Conservation (phyloP, 2,329 filamentous ascomycete genomes). For the Leptoxyphium fumago region DNA sequence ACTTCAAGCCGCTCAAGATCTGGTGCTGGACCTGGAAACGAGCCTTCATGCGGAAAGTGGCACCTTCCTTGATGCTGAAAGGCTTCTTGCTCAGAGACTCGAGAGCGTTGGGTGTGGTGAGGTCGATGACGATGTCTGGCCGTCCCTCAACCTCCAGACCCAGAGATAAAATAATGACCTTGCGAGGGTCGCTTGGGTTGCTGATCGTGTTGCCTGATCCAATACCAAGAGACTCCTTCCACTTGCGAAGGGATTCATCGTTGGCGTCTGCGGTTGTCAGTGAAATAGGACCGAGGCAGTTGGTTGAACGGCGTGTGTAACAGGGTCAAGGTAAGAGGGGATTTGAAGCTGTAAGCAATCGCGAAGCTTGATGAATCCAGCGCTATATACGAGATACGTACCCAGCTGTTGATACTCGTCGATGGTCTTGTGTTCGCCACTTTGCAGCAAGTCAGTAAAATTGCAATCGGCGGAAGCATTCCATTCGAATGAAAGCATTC, state of each 20-base stretch:
- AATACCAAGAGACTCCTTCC: slow-evolving; percentile 92
- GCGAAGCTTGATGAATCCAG: too few relatives aligned
- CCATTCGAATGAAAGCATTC: neutral
- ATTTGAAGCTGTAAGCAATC: too few relatives aligned
- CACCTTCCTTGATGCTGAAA: slow-evolving; percentile 94
- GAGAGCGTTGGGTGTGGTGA: slow-evolving; percentile 59
- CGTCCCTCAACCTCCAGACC: slow-evolving; percentile 74
- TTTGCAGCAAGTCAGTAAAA: slow-evolving; percentile 30
- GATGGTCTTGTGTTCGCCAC: slow-evolving; percentile 95
- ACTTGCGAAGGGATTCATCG: slow-evolving; percentile 90
- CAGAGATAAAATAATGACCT: slow-evolving; percentile 85
- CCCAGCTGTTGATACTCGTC: slow-evolving; percentile 85
- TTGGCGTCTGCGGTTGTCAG: slow-evolving; percentile 39
- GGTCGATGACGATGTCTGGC: slow-evolving; percentile 74
- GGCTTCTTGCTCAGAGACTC: slow-evolving; percentile 73
- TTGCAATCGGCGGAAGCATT: too few relatives aligned
- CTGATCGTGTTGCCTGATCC: slow-evolving; percentile 41
- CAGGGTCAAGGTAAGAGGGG: too few relatives aligned
- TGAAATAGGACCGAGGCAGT: neutral
- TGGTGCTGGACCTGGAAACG: slow-evolving; percentile 94
- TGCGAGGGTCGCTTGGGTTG: slow-evolving; percentile 59
- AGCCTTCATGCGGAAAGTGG: slow-evolving; percentile 86
- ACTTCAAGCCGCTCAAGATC: slow-evolving; percentile 88
- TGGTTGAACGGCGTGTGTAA: too few relatives aligned
- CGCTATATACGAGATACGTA: slow-evolving; percentile 5